Percentiles rank a stretch among this genome's conserved stretches.
Evolutionary conservation across 495 filamentous ascomycete genomes (phyloP).

Genomic region (Eremomyces bilateralis): DNA sequence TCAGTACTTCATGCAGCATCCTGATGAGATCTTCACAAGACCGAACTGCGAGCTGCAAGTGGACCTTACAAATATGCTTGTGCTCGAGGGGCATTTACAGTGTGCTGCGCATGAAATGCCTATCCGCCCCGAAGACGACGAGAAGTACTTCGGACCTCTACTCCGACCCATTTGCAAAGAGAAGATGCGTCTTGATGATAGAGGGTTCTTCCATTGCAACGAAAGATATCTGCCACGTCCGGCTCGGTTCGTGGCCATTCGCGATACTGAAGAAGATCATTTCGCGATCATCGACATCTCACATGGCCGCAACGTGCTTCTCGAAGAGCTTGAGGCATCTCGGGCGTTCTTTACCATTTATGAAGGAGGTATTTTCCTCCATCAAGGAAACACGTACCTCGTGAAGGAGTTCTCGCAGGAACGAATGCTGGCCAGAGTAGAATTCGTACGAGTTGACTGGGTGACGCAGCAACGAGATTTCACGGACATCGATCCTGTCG

Average conservation of each 20-base stretch:
- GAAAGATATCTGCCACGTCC: constrained; percentile 73
- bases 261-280: constrained; percentile 79
- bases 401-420: constrained; percentile 75
- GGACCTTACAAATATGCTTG: constrained; percentile 74
- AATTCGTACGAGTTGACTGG: constrained; percentile 83
- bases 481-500: constrained; percentile 83
- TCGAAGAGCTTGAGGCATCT: constrained; percentile 91
- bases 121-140: constrained; percentile 54
- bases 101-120: constrained; percentile 94
- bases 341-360: constrained; percentile 92
- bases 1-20: constrained; percentile 93
- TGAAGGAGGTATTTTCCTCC: constrained; percentile 92
- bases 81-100: constrained; percentile 84
- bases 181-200: constrained; percentile 46
- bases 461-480: constrained; percentile 83
- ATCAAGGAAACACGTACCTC: constrained; percentile 81
- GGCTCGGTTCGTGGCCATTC: constrained; percentile 63
- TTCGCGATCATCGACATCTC: constrained; percentile 87
- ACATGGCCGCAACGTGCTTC: constrained; percentile 55
- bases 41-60: constrained; percentile 78
- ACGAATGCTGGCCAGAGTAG: constrained; percentile 47
- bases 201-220: constrained; percentile 77
- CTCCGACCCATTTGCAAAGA: constrained; percentile 51
- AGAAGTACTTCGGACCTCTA: constrained; percentile 56
- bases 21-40: constrained; percentile 85